Evolutionary conservation across 179 eudicot genomes (phyloP).

Genomic region (Actinidia arguta): DNA sequence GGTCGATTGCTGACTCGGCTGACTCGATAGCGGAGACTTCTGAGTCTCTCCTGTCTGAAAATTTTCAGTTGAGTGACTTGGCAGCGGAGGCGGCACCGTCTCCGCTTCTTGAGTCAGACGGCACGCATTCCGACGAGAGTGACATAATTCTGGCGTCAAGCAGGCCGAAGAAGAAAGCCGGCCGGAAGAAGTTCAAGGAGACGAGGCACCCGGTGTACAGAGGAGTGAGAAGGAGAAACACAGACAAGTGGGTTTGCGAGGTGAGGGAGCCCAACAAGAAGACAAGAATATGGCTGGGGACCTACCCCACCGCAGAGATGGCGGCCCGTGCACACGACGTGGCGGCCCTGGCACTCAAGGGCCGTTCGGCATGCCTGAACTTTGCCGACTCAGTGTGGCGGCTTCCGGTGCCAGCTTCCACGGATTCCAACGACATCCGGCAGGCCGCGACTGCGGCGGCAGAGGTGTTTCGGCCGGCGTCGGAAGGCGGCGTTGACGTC

Average conservation of each 20-base stretch:
- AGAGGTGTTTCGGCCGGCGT: background rate
- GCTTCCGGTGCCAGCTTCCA: background rate
- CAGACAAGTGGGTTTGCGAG: slow-evolving; percentile 5
- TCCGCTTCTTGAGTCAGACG: too few species aligned
- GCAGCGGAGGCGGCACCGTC: background rate
- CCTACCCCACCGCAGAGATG: background rate
- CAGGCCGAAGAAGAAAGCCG: background rate
- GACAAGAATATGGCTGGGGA: background rate
- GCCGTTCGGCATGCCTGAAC: background rate
- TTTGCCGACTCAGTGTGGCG: slow-evolving; percentile 9
- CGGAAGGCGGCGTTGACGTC: background rate
- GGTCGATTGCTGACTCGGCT: too few species aligned
- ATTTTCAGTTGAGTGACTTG: background rate
- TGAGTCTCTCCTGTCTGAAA: background rate
- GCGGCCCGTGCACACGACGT: background rate
- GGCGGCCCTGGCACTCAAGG: background rate
- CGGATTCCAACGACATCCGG: background rate
- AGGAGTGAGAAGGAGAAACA: slow-evolving; percentile 4
- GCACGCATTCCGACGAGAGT: background rate
- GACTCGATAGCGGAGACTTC: too few species aligned
- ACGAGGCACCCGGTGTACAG: slow-evolving; percentile 3
- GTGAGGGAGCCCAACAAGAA: slow-evolving; percentile 12
- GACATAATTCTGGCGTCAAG: slow-evolving; percentile 1
- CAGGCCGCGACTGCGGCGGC: background rate
- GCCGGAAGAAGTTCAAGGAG: background rate